Percentiles rank a stretch among this genome's conserved stretches.
Evolutionary conservation across 345 rosid species (phyloP).

Genomic region (Rhodamnia argentea): DNA sequence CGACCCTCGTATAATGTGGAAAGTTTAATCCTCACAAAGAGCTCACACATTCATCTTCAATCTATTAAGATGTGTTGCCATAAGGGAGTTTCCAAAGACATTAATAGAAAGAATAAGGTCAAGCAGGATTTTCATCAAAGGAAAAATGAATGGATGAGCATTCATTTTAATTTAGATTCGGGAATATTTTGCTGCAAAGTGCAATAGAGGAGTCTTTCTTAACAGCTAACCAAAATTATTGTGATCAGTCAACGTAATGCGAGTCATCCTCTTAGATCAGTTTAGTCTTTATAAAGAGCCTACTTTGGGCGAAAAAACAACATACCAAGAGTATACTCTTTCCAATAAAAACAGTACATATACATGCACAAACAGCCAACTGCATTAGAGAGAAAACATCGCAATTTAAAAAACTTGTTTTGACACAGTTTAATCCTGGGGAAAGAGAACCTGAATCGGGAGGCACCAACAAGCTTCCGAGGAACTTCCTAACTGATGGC

Average conservation of each 20-base stretch:
- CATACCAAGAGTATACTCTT: not conserved
- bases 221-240: not conserved
- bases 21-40: not conserved
- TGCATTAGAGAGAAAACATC: not conserved
- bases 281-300: not conserved
- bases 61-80: not conserved
- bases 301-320: not conserved
- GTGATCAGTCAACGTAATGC: not conserved
- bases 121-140: not conserved
- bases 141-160: not conserved
- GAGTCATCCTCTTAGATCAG: not conserved
- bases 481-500: constrained; percentile 72
- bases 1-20: not conserved
- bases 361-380: not conserved
- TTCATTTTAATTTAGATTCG: not conserved
- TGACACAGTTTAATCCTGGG: not conserved
- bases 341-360: not conserved
- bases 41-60: not conserved
- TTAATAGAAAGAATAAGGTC: not conserved
- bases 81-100: not conserved
- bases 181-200: not conserved
- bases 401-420: not conserved
- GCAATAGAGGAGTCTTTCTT: not conserved
- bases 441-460: constrained; percentile 48
- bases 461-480: constrained; percentile 62